Base-by-base conservation (phyloP, 495 filamentous ascomycete species). In the Baudoinia panamericana region DNA sequence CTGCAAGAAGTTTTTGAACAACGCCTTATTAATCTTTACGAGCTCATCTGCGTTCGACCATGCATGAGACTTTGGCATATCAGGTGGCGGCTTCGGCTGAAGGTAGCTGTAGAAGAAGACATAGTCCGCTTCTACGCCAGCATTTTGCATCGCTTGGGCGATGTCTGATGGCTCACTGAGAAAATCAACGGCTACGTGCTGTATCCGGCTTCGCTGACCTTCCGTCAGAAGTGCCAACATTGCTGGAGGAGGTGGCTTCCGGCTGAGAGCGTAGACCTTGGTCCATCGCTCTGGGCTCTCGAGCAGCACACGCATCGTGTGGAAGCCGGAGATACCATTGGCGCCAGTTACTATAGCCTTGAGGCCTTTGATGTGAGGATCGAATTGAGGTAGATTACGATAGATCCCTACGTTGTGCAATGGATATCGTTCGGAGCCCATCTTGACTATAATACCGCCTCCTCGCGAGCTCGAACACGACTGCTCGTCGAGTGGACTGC, bases 31-130 rank as follows among this genome's bases (percentile, higher is more conserved):
- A 1, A 32, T 16, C 64, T 52, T 48, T 22, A 56, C 55, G 49
- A 72, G 46, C 27, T 67, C 63, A 35, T 71, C 61, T 0, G 61
- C 59, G 40, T 69, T 60, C 35, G 57, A 56, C 69, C 68, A 72
- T 13, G 71, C 54, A n/a, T n/a, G n/a, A n/a, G n/a, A n/a, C n/a
- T n/a, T n/a, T 16, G 56, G 51, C 11, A 47, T 36, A 2, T 63
- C 58, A 21, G 56, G 46, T 18, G 63, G 59, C 3, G 63, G 60
- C 8, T 54, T 23, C 1, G 62, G 61, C 45, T 75, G 69, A 23
- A 67, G 52, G 52, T 75, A 75, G 0, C 63, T 60, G 31, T 65
- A 67, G 56, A 71, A 75, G 55, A 72, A 73, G 8, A 72, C 55
- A 45, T 70, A 61, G 45, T 72, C 69, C 19, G 51, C 58, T 27